Evolutionary conservation across 2,329 filamentous ascomycete genomes (phyloP).

Genomic region (Curvularia verruculosa): DNA sequence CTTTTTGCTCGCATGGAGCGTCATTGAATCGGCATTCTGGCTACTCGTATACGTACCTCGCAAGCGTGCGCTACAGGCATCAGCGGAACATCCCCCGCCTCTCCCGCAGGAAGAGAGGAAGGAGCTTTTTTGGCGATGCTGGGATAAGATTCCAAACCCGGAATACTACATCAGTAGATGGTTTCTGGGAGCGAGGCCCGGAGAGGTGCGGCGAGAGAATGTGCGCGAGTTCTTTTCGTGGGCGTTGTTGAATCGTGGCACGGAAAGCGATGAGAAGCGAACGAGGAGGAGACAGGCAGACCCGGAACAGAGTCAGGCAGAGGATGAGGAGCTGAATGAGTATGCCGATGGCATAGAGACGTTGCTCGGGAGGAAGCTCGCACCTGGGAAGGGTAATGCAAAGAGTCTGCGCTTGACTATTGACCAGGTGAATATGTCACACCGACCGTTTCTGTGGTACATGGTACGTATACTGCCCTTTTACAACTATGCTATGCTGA

Average conservation of each 20-base stretch:
- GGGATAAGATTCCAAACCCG: conserved; percentile 60
- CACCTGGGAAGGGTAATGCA: conserved; percentile 62
- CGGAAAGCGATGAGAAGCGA: conserved; percentile 41
- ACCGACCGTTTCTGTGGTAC: conserved; percentile 71
- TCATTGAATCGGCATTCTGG: conserved; percentile 63
- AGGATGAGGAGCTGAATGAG: conserved; percentile 60
- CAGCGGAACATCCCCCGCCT: conserved; percentile 58
- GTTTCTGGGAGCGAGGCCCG: conserved; percentile 66
- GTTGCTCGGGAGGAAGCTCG: conserved; percentile 58
- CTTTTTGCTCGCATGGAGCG: conserved; percentile 53
- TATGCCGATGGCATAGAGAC: conserved; percentile 62
- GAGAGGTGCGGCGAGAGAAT: conserved; percentile 70
- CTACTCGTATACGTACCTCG: conserved; percentile 60
- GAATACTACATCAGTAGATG: conserved; percentile 66
- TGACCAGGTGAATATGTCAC: conserved; percentile 66
- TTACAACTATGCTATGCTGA: conserved; percentile 2
- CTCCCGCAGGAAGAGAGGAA: conserved; percentile 57
- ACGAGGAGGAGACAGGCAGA: conserved; percentile 19
- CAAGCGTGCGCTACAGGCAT: conserved; percentile 57
- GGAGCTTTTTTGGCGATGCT: conserved; percentile 63
- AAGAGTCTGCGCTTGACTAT: conserved; percentile 67
- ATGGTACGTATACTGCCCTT: conserved; percentile 49
- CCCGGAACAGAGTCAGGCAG: conserved; percentile 30
- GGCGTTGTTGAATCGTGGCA: conserved; percentile 67
- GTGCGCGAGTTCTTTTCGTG: conserved; percentile 70